These are phyloP conservation scores for Gliomastix tumulicola DNA, from an alignment of 2,329 filamentous ascomycete genomes.

Conservation along the genomic window DNA sequence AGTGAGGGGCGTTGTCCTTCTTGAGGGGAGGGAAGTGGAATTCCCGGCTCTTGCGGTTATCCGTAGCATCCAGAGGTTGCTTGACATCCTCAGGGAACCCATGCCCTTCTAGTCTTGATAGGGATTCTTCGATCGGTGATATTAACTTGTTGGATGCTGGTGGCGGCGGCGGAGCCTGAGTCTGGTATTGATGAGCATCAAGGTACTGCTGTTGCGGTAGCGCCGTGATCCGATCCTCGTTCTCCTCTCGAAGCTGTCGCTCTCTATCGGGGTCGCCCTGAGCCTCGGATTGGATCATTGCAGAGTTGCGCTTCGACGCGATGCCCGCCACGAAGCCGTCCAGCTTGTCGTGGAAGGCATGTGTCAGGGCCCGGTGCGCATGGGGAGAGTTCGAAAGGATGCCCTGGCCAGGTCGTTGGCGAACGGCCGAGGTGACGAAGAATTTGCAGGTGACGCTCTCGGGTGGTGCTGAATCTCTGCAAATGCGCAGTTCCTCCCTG, in stretches of 20 bases:
- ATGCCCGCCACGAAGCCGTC: conserved; percentile 84
- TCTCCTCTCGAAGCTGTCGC: conserved; percentile 70
- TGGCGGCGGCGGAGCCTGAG: conserved; percentile 8
- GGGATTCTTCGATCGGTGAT: conserved; percentile 31
- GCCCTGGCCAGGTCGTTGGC: conserved; percentile 21
- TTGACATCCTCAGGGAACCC: conserved; percentile 37
- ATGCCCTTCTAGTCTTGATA: conserved; percentile 41
- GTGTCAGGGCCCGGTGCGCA: conserved; percentile 55
- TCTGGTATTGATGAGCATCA: conserved; percentile 29
- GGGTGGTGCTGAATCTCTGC: conserved; percentile 79
- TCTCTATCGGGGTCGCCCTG: conserved; percentile 73
- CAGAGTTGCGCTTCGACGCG: conserved; percentile 79
- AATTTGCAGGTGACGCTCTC: conserved; percentile 91
- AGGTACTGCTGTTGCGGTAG: conserved; percentile 64
- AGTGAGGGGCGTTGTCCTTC: conserved; percentile 45
- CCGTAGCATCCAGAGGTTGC: conserved; percentile 8
- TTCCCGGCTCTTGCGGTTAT: conserved; percentile 12
- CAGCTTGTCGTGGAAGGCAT: conserved; percentile 76
- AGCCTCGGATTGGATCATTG: conserved; percentile 74
- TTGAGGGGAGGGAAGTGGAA: conserved; percentile 54
- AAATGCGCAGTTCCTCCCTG: conserved; percentile 87
- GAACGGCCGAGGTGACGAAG: conserved; percentile 71
- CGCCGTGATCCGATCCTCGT: conserved; percentile 78
- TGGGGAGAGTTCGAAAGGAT: conserved; percentile 17
- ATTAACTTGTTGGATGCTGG: conserved; percentile 14